A percentile compares a stretch with the other conserved stretches of the same genome.
These are phyloP conservation scores for Podochytrium sp. DNA, from an alignment of 192 early-diverging fungal genomes.

Conservation along the genomic window DNA sequence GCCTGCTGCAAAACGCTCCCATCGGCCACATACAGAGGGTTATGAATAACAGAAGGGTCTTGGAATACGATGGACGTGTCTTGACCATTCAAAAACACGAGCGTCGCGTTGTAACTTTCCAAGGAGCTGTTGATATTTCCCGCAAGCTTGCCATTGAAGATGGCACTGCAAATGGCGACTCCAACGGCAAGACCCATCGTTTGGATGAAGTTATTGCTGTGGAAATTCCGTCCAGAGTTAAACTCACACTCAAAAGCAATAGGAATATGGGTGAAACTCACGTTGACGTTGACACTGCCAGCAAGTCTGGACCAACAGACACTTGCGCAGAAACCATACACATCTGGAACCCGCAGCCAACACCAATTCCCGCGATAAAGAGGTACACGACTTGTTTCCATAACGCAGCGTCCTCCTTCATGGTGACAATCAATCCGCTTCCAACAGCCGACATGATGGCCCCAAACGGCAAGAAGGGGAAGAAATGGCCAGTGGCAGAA, in stretches of 20 bases:
- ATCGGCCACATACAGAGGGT: not conserved
- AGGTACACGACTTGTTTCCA: slow-evolving; percentile 62
- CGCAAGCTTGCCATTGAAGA: slow-evolving; percentile 62
- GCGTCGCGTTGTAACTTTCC: not conserved
- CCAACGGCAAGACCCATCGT: slow-evolving; percentile 63
- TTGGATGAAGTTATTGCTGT: slow-evolving; percentile 50
- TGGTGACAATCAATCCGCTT: slow-evolving; percentile 61
- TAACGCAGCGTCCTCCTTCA: slow-evolving; percentile 55
- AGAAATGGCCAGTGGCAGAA: slow-evolving; percentile 58
- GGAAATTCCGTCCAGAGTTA: not conserved
- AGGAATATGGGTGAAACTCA: slow-evolving; percentile 28
- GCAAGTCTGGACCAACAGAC: slow-evolving; percentile 60
- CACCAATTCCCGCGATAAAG: slow-evolving; percentile 70
- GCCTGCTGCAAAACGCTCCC: slow-evolving; percentile 17
- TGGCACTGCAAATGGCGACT: slow-evolving; percentile 58
- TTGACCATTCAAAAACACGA: not conserved
- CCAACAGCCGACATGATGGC: slow-evolving; percentile 50
- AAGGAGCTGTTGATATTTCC: slow-evolving; percentile 38
- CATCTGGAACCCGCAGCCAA: slow-evolving; percentile 71
- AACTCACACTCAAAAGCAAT: slow-evolving; percentile 46
- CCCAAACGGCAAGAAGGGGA: slow-evolving; percentile 62
- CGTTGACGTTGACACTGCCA: slow-evolving; percentile 69
- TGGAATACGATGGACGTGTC: not conserved
- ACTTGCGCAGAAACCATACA: slow-evolving; percentile 70
- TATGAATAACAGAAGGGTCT: slow-evolving; percentile 11